These are phyloP conservation scores for Eimeria praecox DNA, from an alignment of 169 alveolate species.

Conservation along the genomic window DNA sequence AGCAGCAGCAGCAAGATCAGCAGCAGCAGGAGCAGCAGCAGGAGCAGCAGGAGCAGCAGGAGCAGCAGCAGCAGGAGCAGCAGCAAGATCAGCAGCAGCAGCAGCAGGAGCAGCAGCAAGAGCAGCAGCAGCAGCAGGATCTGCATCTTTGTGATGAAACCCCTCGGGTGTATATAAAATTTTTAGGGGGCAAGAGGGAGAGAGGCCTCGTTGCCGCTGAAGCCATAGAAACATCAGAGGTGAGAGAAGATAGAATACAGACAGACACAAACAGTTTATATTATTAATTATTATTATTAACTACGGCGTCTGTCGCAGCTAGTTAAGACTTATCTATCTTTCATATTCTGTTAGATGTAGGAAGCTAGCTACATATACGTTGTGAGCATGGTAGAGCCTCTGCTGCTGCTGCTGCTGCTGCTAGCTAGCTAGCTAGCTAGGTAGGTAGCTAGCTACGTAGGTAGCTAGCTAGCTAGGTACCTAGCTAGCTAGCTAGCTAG, in stretches of 20 bases:
- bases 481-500: background rate
- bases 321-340: no score
- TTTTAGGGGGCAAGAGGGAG: conserved; percentile 13
- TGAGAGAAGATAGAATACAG: background rate
- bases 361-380: no score
- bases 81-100: background rate
- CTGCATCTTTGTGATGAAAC: background rate
- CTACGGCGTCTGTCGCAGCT: no score
- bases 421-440: background rate
- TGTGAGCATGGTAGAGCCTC: no score
- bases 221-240: conserved; percentile 14
- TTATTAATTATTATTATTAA: no score
- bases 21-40: no score
- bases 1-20: no score
- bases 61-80: background rate
- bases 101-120: conserved; percentile 36
- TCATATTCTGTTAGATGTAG: no score
- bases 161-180: background rate
- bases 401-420: no score
- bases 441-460: background rate
- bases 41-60: background rate
- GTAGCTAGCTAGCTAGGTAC: background rate
- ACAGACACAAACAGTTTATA: background rate
- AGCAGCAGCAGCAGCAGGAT: conserved; percentile 47
- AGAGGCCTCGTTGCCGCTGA: conserved; percentile 56